Conservation (phyloP, 208 protist species). For the Trypanosoma vivax region DNA sequence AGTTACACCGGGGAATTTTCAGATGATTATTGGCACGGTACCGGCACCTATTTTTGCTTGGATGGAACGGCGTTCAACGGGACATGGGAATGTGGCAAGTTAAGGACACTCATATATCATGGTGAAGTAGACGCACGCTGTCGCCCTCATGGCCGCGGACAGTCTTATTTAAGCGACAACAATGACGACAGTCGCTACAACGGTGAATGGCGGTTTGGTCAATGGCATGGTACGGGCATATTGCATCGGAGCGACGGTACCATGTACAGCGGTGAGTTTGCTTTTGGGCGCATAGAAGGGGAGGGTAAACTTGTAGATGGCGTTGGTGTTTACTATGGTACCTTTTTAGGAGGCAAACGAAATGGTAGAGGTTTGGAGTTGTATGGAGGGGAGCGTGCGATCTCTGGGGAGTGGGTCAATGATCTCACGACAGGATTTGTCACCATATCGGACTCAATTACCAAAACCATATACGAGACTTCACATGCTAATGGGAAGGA, state of each 20-base stretch:
- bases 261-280: constrained; percentile 75
- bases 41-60: constrained; percentile 48
- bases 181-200: constrained; percentile 52
- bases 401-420: constrained; percentile 54
- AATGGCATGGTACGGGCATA: constrained; percentile 72
- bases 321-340: constrained; percentile 62
- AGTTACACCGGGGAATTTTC: constrained; percentile 59
- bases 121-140: constrained; percentile 57
- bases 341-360: constrained; percentile 49
- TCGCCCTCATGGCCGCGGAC: constrained; percentile 54
- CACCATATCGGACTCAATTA: constrained; percentile 40
- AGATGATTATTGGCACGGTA: constrained; percentile 52
- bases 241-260: constrained; percentile 30
- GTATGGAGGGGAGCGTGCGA: constrained; percentile 22
- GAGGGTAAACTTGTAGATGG: constrained; percentile 47
- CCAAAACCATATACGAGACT: constrained; percentile 60
- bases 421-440: constrained; percentile 44
- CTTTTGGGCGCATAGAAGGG: constrained; percentile 44
- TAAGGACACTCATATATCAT: constrained; percentile 46
- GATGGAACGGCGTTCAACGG: constrained; percentile 71
- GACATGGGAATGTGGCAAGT: constrained; percentile 33
- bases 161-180: constrained; percentile 17
- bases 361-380: constrained; percentile 65
- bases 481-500: constrained; percentile 74
- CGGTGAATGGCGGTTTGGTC: constrained; percentile 72